Evolutionary conservation across 1,284 basidiomycete species (phyloP), one percentile per base, ranked within the genome.

Genomic region (Kwoniella shivajii): DNA sequence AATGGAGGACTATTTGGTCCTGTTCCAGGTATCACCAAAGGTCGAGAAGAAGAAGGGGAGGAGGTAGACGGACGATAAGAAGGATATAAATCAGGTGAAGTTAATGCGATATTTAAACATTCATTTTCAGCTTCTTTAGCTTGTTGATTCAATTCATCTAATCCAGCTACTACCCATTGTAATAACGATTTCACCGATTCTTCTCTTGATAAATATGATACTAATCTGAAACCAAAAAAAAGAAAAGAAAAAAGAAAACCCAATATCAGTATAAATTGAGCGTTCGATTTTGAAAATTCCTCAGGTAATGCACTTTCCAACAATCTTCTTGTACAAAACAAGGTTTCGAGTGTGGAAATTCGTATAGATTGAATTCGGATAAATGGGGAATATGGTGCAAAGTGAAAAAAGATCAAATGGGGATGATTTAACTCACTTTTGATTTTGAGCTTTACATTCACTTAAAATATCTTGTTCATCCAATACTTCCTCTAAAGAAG

Each of bases 371-470:
- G n/a, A n/a, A n/a, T n/a, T n/a, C n/a, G n/a, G n/a, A n/a, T n/a
- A n/a, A n/a, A n/a, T n/a, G n/a, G n/a, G n/a, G n/a, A n/a, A n/a
- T n/a, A n/a, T n/a, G 9, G 18, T 47, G 27, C 22, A n/a, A 18
- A 27, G 18, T 16, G 18, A 27, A 20, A 14, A 4, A 13, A 31
- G 33, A 31, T 20, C 44, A 20, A 49, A 41, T 10, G 14, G 16
- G 11, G 16, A 43, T 7, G 22, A 6, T n/a, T 9, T 13, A 33
- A 66, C 74, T 31, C 58, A 78, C 75, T 74, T 76, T 51, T 88
- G 88, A 74, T 97, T 97, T 77, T 95, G 92, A 4, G 89, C 84
- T 79, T 98, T 98, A 84, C 92, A 93, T 77, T 98, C 94, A 76
- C 92, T 90, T 50, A 98, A 81, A 53, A 97, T 82, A 76, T 97